Conservation (phyloP, 2,329 filamentous ascomycete genomes). For the Sarocladium strictum region DNA sequence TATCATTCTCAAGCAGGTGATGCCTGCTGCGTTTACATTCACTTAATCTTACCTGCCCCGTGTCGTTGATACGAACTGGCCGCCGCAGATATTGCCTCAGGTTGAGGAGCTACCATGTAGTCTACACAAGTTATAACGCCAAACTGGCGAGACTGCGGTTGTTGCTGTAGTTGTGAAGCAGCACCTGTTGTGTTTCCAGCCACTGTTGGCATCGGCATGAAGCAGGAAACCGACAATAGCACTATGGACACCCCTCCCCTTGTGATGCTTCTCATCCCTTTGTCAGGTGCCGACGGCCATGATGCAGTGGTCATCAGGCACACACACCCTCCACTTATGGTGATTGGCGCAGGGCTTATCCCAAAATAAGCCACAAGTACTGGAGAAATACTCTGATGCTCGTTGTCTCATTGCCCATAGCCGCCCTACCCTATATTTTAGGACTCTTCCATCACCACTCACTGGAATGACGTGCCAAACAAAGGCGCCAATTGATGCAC, state of each 20-base stretch:
- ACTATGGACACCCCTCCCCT: conserved; percentile 1
- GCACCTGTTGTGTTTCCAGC: no score
- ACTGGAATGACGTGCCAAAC: not conserved
- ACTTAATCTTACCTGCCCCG: not conserved
- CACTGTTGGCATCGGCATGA: not conserved
- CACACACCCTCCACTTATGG: conserved; percentile 2
- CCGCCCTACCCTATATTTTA: not conserved
- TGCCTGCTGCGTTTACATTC: no score
- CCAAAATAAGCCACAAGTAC: not conserved
- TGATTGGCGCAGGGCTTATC: not conserved
- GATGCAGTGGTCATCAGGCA: conserved; percentile 7
- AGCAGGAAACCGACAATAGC: not conserved
- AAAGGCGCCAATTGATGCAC: not conserved
- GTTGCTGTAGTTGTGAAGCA: not conserved
- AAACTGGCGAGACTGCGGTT: not conserved
- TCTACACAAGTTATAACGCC: not conserved
- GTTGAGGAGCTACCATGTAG: not conserved
- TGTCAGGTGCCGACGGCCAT: conserved; percentile 3
- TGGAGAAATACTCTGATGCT: not conserved
- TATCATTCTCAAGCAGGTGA: no score
- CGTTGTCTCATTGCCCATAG: not conserved
- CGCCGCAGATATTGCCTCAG: not conserved
- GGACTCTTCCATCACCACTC: not conserved
- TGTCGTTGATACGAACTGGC: not conserved
- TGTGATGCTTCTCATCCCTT: not conserved